phyloP scores from a whole-genome alignment of 164 flowering plant genomes.

The Chimonanthus praecox region DNA sequence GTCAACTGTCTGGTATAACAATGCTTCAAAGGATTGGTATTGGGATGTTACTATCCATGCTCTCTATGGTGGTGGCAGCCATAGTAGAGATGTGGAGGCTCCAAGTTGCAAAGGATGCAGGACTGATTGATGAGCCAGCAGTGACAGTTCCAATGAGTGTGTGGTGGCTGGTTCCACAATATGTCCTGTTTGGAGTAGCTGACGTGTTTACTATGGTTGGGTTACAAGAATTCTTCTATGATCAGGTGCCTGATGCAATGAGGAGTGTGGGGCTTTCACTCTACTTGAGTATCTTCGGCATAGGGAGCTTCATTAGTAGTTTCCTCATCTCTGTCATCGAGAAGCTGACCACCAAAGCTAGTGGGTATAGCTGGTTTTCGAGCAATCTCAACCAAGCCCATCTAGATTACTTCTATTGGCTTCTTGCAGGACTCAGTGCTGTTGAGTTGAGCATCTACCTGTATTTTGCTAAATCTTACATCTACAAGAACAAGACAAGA shows the following conservation, averaged over 20 bases:
- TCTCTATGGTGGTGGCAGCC: constrained; percentile 31
- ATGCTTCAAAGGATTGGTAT: constrained; percentile 29
- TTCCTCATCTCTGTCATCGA: constrained; percentile 19
- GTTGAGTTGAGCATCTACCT: constrained; percentile 2
- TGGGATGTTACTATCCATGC: constrained; percentile 22
- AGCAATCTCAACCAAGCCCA: constrained; percentile 20
- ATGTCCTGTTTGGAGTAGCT: constrained; percentile 15
- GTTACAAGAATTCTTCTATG: constrained; percentile 24
- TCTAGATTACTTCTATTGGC: constrained; percentile 24
- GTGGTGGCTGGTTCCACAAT: constrained; percentile 25
- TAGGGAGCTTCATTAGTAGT: constrained; percentile 21
- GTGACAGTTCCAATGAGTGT: constrained; percentile 23
- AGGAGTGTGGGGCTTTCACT: constrained; percentile 20
- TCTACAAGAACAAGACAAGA: constrained; percentile 11
- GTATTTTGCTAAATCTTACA: constrained; percentile 16
- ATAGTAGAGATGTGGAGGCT: constrained; percentile 22
- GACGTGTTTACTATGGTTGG: constrained; percentile 22
- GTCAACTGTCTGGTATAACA: constrained; percentile 23
- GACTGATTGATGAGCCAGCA: constrained; percentile 14
- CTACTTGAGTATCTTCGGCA: constrained; percentile 20
- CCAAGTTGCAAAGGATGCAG: constrained; percentile 12
- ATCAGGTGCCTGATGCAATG: constrained; percentile 19
- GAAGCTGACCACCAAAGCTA: constrained; percentile 5
- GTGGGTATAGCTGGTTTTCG: constrained; percentile 20
- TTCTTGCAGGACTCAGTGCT: constrained; percentile 18